Conservation (phyloP, 2,329 filamentous ascomycete species). For the Lasiodiplodia gonubiensis region DNA sequence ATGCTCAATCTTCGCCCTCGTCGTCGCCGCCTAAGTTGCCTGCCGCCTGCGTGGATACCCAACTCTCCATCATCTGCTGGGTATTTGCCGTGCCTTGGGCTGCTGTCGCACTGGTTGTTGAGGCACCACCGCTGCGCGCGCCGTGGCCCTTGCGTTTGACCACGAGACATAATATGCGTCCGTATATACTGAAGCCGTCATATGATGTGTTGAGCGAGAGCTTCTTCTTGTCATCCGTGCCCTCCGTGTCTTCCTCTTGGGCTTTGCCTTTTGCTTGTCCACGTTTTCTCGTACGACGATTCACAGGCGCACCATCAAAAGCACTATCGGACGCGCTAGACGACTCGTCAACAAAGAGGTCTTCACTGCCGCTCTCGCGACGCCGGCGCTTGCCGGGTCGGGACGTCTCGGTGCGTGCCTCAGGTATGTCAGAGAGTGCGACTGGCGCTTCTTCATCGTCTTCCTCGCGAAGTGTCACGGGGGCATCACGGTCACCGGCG, state of each 20-base stretch:
- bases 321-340: constrained; percentile 41
- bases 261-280: constrained; percentile 27
- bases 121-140: constrained; percentile 26
- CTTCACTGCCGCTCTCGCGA: constrained; percentile 35
- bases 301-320: constrained; percentile 24
- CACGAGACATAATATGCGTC: constrained; percentile 87
- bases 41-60: constrained; percentile 51
- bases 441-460: constrained; percentile 58
- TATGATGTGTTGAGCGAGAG: constrained; percentile 84
- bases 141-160: constrained; percentile 69
- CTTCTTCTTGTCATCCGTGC: constrained; percentile 94
- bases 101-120: constrained; percentile 14
- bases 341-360: constrained; percentile 40
- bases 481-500: constrained; percentile 52
- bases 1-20: constrained; percentile 41
- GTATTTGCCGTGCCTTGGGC: constrained; percentile 35
- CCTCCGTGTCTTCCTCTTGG: constrained; percentile 32
- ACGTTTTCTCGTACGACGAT: constrained; percentile 31
- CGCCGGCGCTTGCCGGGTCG: constrained; percentile 31
- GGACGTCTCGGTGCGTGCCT: constrained; percentile 40
- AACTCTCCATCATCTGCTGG: constrained; percentile 50
- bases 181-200: constrained; percentile 95
- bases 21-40: constrained; percentile 43
- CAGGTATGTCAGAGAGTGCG: constrained; percentile 64
- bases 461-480: constrained; percentile 58